phyloP scores from a whole-genome alignment of 169 alveolate genomes.

The Plasmodium sp. region DNA sequence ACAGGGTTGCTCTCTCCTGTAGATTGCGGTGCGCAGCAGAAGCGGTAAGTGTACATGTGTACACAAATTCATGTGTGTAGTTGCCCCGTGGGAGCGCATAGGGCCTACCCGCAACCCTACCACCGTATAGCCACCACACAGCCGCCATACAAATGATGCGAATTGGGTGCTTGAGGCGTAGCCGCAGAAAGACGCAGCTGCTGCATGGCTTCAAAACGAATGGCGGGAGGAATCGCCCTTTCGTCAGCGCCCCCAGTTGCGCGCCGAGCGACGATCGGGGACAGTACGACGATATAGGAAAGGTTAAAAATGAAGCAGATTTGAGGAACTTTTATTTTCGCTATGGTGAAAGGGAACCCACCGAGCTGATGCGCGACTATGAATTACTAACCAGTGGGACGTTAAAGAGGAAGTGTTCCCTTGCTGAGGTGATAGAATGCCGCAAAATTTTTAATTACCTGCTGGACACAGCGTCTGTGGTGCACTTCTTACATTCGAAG shows the following conservation, averaged over 20 bases:
- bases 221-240: neutral
- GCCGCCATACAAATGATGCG: neutral
- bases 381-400: constrained; percentile 5
- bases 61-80: neutral
- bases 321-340: neutral
- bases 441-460: constrained; percentile 9
- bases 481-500: constrained; percentile 16
- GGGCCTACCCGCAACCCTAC: neutral
- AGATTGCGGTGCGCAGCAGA: neutral
- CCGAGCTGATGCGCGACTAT: constrained; percentile 16
- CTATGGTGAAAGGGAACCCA: neutral
- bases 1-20: neutral
- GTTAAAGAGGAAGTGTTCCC: neutral
- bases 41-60: neutral
- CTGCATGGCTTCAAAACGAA: neutral
- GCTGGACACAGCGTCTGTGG: neutral
- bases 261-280: neutral
- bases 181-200: neutral
- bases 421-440: constrained; percentile 28
- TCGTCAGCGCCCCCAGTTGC: neutral
- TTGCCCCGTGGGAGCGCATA: neutral
- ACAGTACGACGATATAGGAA: constrained; percentile 8
- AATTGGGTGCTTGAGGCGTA: neutral
- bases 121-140: neutral
- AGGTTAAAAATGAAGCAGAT: constrained; percentile 18